These are phyloP conservation scores for Stagonosporopsis rhizophila DNA, from an alignment of 2,329 filamentous ascomycete species.

Conservation along the genomic window DNA sequence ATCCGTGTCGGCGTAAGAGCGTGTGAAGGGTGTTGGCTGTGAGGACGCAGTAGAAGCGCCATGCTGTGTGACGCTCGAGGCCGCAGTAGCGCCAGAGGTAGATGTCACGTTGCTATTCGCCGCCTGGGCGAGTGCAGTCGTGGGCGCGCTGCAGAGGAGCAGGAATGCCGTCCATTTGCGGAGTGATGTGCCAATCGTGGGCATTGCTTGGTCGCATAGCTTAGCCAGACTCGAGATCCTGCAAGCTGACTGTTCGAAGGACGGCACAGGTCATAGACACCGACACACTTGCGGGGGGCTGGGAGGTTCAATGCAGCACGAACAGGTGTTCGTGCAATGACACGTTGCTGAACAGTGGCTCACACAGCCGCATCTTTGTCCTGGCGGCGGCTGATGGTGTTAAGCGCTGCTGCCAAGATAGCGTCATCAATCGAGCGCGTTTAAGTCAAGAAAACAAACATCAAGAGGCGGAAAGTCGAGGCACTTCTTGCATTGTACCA, in stretches of 20 bases:
- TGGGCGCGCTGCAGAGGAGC: conserved; percentile 43
- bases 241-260: conserved; percentile 28
- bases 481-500: neutral
- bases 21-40: conserved; percentile 16
- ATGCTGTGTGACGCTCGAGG: conserved; percentile 31
- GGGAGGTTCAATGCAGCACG: conserved; percentile 20
- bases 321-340: conserved; percentile 29
- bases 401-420: conserved; percentile 15
- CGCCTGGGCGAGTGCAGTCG: conserved; percentile 35
- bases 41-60: conserved; percentile 23
- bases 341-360: conserved; percentile 20
- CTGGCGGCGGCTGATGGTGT: conserved; percentile 10
- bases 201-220: conserved; percentile 51
- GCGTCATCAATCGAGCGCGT: conserved; percentile 5
- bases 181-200: conserved; percentile 48
- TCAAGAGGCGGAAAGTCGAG: neutral
- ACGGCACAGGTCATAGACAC: conserved; percentile 10
- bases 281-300: conserved; percentile 11
- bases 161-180: conserved; percentile 46
- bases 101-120: conserved; percentile 42
- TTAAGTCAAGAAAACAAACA: neutral
- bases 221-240: conserved; percentile 36
- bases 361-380: conserved; percentile 11
- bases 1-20: conserved; percentile 41
- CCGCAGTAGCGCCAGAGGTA: conserved; percentile 34